Evolutionary conservation across 345 rosid genomes (phyloP).

Genomic region (Microcos paniculata): DNA sequence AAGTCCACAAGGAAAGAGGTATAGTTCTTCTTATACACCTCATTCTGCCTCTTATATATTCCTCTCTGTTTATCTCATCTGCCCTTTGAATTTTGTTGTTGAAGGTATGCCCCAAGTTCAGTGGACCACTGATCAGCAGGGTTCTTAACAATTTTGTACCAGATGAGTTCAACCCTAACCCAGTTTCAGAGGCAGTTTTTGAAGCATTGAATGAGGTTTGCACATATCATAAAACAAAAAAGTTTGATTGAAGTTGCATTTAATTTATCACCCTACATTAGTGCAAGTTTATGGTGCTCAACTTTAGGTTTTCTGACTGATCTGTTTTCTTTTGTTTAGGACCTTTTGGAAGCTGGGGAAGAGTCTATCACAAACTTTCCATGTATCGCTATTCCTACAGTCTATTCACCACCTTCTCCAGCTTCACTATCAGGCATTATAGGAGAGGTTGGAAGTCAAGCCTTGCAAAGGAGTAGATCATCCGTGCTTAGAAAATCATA

Average conservation of each 20-base stretch:
- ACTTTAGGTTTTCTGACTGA: background rate
- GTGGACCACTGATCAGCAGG: constrained; percentile 56
- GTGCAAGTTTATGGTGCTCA: background rate
- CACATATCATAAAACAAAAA: constrained; percentile 2
- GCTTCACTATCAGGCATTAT: constrained; percentile 47
- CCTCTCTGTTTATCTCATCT: constrained; percentile 11
- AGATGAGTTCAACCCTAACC: constrained; percentile 80
- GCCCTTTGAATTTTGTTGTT: constrained; percentile 15
- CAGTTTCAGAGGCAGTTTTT: constrained; percentile 62
- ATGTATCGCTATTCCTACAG: constrained; percentile 48
- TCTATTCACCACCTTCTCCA: constrained; percentile 63
- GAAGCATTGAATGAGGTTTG: constrained; percentile 75
- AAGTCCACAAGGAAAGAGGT: constrained; percentile 81
- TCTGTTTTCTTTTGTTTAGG: constrained; percentile 36
- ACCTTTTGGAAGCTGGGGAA: constrained; percentile 38
- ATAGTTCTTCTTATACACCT: constrained; percentile 2
- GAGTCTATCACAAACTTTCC: constrained; percentile 55
- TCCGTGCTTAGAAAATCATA: constrained; percentile 62
- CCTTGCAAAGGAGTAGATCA: constrained; percentile 51
- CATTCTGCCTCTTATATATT: background rate
- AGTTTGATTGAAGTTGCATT: background rate
- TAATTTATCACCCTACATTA: background rate
- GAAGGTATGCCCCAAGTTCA: constrained; percentile 81
- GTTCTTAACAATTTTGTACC: constrained; percentile 78
- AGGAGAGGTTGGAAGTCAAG: constrained; percentile 52